phyloP scores from a whole-genome alignment of 345 rosid species.

The Populus simonii region DNA sequence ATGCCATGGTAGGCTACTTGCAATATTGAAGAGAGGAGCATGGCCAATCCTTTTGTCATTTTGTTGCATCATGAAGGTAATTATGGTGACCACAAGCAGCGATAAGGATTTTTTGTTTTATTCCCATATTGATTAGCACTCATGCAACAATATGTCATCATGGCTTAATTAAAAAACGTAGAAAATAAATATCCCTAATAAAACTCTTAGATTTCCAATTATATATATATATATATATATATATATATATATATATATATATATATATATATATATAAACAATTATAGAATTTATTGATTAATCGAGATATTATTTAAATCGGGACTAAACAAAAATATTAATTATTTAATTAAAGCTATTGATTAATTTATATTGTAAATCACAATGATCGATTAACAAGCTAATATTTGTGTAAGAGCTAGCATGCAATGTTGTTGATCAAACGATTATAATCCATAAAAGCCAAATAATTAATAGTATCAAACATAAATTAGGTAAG shows the following conservation, averaged over 20 bases:
- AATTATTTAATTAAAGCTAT: too few relatives aligned
- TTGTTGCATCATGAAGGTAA: not conserved
- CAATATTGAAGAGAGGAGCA: not conserved
- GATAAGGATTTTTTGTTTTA: not conserved
- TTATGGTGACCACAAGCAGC: not conserved
- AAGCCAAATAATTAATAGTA: not conserved
- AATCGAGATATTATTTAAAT: too few relatives aligned
- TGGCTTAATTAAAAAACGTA: too few relatives aligned
- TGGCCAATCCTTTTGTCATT: not conserved
- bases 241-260: too few relatives aligned
- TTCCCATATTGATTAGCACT: too few relatives aligned
- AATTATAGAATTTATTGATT: too few relatives aligned
- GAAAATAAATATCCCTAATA: too few relatives aligned
- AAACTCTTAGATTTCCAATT: too few relatives aligned
- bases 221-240: too few relatives aligned
- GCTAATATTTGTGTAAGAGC: not conserved
- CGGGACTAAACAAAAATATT: too few relatives aligned
- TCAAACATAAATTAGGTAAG: not conserved
- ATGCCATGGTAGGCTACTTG: not conserved
- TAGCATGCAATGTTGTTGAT: not conserved
- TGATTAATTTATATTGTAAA: not conserved
- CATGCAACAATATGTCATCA: not conserved
- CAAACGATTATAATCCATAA: slow-evolving; percentile 3
- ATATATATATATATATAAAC: too few relatives aligned
- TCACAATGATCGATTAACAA: not conserved